Evolutionary conservation across 176 grass and related monocot genomes (phyloP), one percentile per base, ranked within the genome.

Genomic region (Dendrocalamus sinicus): DNA sequence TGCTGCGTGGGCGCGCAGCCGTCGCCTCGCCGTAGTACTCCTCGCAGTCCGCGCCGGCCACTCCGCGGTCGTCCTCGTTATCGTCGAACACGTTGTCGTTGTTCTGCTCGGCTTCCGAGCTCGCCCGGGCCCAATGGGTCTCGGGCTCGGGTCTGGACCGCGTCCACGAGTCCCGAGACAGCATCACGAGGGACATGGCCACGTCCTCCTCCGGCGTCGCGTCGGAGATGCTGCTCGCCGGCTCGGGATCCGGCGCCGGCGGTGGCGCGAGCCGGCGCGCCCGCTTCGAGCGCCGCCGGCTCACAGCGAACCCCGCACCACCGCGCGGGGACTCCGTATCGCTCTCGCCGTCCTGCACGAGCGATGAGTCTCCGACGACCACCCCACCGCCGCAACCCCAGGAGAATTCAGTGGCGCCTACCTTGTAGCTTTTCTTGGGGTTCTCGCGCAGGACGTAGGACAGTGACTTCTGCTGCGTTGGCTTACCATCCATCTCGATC

Each of bases 111-210:
- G 77, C 74, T 9, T 87, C 76, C 30, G 64, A 87, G 63, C 53
- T 92, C 77, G 79, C 57, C 12, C 37, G 59, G 71, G 11, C 67
- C 30, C 67, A 74, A 32, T 39, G 70, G 55, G 23, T 37, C 80
- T 83, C 70, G 28, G 43, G 41, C 22, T 83, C 60, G 54, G 92
- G 66, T 60, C 73, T 86, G 85, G 75, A 70, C 26, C 77, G 86
- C 48, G 73, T 37, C 96, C 94, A 94, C 62, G 82, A 91, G 82
- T 96, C 97, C 60, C 90, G 97, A 14, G 97, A 99, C 53, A 99
- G 94, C 86, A 99, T 90, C 75, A 99, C 88, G 15, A 95, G 87
- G 8, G 91, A 95, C 81, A 91, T 84, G 60, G 93, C 97, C 55
- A 96, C 90, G 72, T 96, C 94, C 72, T 94, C 86, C 86, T 92